A percentile compares a stretch with the other conserved stretches of the same genome.
Conservation (phyloP, 2,329 filamentous ascomycete species). For the Escovopsis sp. region DNA sequence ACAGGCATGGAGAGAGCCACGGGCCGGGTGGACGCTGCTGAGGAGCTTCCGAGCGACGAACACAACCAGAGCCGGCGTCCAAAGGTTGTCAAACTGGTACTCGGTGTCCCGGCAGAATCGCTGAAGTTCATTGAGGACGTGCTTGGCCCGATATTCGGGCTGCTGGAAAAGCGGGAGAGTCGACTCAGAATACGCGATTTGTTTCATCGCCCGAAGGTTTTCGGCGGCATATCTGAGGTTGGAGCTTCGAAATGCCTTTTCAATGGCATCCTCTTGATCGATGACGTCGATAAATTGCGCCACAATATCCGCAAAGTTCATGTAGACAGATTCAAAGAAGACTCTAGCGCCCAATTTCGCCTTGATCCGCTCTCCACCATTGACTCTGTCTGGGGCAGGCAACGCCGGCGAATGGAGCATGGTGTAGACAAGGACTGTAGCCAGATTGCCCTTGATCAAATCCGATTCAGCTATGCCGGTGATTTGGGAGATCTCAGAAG, state of each 20-base stretch:
- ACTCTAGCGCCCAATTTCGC: slow-evolving; percentile 51
- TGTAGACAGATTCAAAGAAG: slow-evolving; percentile 47
- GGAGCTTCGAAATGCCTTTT: slow-evolving; percentile 48
- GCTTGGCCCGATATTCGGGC: slow-evolving; percentile 68
- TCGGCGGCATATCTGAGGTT: slow-evolving; percentile 44
- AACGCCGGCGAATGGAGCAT: slow-evolving; percentile 42
- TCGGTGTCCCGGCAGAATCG: slow-evolving; percentile 61
- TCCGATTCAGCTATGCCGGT: slow-evolving; percentile 38
- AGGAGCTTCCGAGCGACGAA: slow-evolving; percentile 65
- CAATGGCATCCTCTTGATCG: slow-evolving; percentile 60
- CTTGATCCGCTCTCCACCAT: slow-evolving; percentile 51
- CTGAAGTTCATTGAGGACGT: slow-evolving; percentile 58
- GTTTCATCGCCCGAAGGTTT: slow-evolving; percentile 53
- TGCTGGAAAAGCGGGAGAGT: slow-evolving; percentile 66
- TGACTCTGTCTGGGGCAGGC: slow-evolving; percentile 23
- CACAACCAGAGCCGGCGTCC: slow-evolving; percentile 60
- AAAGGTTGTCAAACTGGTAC: slow-evolving; percentile 49
- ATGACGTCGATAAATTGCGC: slow-evolving; percentile 62
- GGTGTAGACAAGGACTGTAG: slow-evolving; percentile 68
- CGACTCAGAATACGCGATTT: slow-evolving; percentile 48
- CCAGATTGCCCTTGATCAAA: slow-evolving; percentile 54
- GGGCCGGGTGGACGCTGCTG: slow-evolving; percentile 63
- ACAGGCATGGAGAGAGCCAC: slow-evolving; percentile 78
- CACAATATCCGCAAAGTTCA: slow-evolving; percentile 62
- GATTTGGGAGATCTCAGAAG: slow-evolving; percentile 41